Evolutionary conservation across 225 moss, liverwort and hornwort species (phyloP).

Genomic region (Neckera pumila): DNA sequence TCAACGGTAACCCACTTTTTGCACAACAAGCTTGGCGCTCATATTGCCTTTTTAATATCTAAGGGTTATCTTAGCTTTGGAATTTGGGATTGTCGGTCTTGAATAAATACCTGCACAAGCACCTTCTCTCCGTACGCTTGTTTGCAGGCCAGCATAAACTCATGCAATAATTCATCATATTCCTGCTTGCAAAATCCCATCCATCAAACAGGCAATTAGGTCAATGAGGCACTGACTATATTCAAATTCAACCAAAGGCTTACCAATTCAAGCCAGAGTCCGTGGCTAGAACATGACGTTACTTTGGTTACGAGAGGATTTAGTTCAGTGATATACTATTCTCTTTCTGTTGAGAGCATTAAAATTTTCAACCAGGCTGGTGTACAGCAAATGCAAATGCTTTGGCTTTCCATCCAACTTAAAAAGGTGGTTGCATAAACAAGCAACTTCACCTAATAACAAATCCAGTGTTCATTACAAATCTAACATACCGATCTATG

Average conservation of each 20-base stretch:
- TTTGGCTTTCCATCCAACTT: background rate
- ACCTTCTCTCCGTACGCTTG: slow-evolving; percentile 38
- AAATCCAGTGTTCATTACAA: background rate
- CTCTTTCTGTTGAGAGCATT: background rate
- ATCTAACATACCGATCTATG: background rate
- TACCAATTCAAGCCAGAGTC: background rate
- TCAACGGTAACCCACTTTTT: background rate
- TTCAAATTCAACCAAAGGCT: background rate
- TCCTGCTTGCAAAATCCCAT: slow-evolving; percentile 25
- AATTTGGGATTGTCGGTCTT: background rate
- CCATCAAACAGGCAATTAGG: background rate
- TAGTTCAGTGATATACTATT: background rate
- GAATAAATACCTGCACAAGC: slow-evolving; percentile 49
- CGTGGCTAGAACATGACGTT: background rate
- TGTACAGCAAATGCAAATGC: background rate
- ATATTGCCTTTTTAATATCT: background rate
- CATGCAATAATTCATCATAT: slow-evolving; percentile 73
- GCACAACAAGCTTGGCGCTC: background rate
- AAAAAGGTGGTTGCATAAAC: background rate
- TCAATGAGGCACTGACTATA: background rate
- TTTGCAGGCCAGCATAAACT: slow-evolving; percentile 76
- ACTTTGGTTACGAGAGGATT: background rate
- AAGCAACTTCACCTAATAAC: background rate
- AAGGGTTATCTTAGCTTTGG: background rate
- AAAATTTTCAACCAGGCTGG: background rate